These are phyloP conservation scores for Nicotiana knightiana DNA, from an alignment of 257 asterid genomes.

Conservation along the genomic window DNA sequence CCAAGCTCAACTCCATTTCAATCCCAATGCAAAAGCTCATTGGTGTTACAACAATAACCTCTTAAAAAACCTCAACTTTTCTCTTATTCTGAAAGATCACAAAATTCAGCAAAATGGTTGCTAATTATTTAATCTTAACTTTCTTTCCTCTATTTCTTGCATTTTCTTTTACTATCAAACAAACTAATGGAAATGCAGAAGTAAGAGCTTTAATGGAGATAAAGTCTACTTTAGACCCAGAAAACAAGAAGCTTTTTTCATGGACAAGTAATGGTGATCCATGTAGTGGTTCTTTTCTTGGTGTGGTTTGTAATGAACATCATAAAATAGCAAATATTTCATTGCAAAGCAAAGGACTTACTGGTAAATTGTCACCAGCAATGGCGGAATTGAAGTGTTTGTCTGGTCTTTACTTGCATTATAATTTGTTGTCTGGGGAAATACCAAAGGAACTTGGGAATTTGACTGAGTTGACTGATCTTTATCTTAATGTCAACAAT, in stretches of 20 bases:
- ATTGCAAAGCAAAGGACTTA: constrained; percentile 52
- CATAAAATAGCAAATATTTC: constrained; percentile 75
- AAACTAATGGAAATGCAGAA: constrained; percentile 54
- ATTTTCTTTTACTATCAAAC: constrained; percentile 16
- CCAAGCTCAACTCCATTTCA: background rate
- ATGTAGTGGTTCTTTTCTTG: constrained; percentile 64
- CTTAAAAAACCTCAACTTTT: background rate
- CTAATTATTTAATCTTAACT: constrained; percentile 12
- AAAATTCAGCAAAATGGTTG: constrained; percentile 28
- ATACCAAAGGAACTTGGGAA: constrained; percentile 76
- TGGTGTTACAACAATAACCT: background rate
- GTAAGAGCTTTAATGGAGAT: constrained; percentile 75
- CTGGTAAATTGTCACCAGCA: constrained; percentile 82
- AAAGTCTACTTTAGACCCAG: constrained; percentile 72
- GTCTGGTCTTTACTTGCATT: constrained; percentile 81
- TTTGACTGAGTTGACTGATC: constrained; percentile 71
- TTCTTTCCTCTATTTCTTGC: constrained; percentile 21
- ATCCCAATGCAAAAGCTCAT: background rate
- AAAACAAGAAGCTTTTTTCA: constrained; percentile 45
- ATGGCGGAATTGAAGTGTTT: constrained; percentile 76
- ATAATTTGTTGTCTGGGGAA: constrained; percentile 71
- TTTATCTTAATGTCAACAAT: constrained; percentile 70
- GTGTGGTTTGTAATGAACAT: constrained; percentile 83
- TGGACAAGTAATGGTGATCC: constrained; percentile 75
- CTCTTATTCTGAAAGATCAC: background rate